These are phyloP conservation scores for Plectranthus barbatus DNA, from an alignment of 257 asterid genomes.

Conservation along the genomic window DNA sequence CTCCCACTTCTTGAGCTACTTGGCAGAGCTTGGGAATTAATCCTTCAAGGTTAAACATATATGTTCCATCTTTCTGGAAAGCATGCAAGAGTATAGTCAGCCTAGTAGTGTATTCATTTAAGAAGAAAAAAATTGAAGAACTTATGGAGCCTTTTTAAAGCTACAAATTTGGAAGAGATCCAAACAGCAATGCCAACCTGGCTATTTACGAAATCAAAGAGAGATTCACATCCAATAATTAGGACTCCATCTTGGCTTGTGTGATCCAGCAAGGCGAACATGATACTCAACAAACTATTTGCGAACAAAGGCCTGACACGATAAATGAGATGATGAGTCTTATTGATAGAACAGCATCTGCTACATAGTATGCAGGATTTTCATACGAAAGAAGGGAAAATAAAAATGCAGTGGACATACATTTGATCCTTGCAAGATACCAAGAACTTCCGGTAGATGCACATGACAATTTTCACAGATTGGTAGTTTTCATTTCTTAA, in stretches of 20 bases:
- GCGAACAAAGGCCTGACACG: constrained; percentile 84
- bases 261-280: constrained; percentile 79
- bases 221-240: constrained; percentile 76
- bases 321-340: constrained; percentile 5
- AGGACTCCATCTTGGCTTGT: constrained; percentile 70
- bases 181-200: constrained; percentile 45
- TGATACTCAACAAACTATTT: constrained; percentile 64
- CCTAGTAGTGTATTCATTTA: background rate
- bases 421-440: constrained; percentile 87
- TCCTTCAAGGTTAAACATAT: constrained; percentile 82
- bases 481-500: constrained; percentile 67
- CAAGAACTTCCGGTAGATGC: constrained; percentile 76
- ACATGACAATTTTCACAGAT: constrained; percentile 68
- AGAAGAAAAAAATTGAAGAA: constrained; percentile 4
- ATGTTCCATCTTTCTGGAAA: constrained; percentile 78
- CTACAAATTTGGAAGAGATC: background rate
- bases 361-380: too few species aligned
- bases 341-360: too few species aligned
- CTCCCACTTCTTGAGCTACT: constrained; percentile 83
- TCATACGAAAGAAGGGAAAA: background rate
- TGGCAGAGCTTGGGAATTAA: constrained; percentile 83
- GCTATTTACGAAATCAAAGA: constrained; percentile 89
- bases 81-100: constrained; percentile 17
- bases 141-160: background rate
- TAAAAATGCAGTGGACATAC: constrained; percentile 33